Evolutionary conservation across 139 green algal genomes (phyloP).

Genomic region (Micractinium sp.): DNA sequence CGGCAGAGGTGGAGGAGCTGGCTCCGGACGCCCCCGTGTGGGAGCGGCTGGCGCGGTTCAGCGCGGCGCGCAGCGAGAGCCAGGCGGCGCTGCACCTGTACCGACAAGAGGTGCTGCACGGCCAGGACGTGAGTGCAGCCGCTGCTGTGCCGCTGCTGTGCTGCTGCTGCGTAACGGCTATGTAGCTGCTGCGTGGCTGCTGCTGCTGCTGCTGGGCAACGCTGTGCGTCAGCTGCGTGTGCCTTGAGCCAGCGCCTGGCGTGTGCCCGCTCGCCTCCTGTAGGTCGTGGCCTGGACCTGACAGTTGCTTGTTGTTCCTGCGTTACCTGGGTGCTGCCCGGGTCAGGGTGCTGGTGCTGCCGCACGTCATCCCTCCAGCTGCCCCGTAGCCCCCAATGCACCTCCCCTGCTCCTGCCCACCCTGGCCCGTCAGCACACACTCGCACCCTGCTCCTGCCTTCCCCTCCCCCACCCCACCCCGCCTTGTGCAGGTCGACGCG

Average conservation of each 20-base stretch:
- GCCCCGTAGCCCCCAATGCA: background rate
- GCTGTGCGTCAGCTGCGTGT: background rate
- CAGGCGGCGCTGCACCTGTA: slow-evolving; percentile 11
- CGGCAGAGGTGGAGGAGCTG: background rate
- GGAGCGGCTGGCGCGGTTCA: background rate
- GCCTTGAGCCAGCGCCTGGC: no score
- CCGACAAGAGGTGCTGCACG: slow-evolving; percentile 9
- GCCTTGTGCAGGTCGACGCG: background rate
- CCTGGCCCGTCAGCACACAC: background rate
- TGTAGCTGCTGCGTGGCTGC: background rate
- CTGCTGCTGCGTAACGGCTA: background rate
- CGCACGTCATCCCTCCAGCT: background rate
- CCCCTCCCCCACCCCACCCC: background rate
- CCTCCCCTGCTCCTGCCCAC: background rate
- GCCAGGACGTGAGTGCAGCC: slow-evolving; percentile 10
- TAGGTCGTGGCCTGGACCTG: background rate
- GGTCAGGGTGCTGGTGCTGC: background rate
- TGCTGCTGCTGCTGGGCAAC: background rate
- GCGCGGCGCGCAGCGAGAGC: background rate
- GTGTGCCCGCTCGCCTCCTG: no score
- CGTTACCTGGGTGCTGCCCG: background rate
- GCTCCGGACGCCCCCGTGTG: background rate
- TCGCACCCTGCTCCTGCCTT: background rate
- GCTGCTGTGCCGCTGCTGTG: background rate
- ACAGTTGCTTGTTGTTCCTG: background rate